Base-by-base conservation (phyloP, 2,329 filamentous ascomycete genomes). In the Fusarium aywerte region DNA sequence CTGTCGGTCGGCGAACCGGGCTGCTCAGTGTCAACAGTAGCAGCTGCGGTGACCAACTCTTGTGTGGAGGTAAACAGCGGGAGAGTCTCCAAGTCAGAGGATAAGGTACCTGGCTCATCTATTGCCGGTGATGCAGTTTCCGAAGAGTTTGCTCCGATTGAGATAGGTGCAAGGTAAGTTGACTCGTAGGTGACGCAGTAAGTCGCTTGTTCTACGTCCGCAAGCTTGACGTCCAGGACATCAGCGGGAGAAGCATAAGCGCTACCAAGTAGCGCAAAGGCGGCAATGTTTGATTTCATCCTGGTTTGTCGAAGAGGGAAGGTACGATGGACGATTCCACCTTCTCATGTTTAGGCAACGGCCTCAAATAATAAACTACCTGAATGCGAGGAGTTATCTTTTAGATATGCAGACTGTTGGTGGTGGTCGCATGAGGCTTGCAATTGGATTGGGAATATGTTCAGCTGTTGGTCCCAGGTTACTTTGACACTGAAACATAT, bases 171-270 rank as follows among this genome's bases (percentile, higher is more conserved):
- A 4, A 58, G 52, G 9, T 58, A 58, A 0, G 27, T 58, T 1
- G 52, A 58, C 1, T 58, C 21, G 2, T 58, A 57, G 4, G 40
- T 58, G 2, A 58, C 23, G 3, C 52, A 58, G 10, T 23, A 58
- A 0, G 52, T 75, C 5, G 3, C 31, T 8, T 12, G 16, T 11
- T 25, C 25, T 4, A 23, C 32, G 2, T 29, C 18, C 5, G 7
- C 29, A 6, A 4, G 18, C 11, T 53, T 16, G 5, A 18, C 11
- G 4, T 40, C n/a, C 5, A n/a, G 32, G 5, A 15, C 18, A 13
- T 36, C 49, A 25, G 18, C 16, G 8, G 11, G 18, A 13, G 36
- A 39, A 6, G 8, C 23, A 6, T n/a, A 7, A 4, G 20, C 12
- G 1, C 36, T 8, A 6, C 31, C 9, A 16, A 58, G 23, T 18